Evolutionary conservation across 73 alveolate genomes (phyloP), one percentile per base, ranked within the genome.

Genomic region (Paramecium bursaria): DNA sequence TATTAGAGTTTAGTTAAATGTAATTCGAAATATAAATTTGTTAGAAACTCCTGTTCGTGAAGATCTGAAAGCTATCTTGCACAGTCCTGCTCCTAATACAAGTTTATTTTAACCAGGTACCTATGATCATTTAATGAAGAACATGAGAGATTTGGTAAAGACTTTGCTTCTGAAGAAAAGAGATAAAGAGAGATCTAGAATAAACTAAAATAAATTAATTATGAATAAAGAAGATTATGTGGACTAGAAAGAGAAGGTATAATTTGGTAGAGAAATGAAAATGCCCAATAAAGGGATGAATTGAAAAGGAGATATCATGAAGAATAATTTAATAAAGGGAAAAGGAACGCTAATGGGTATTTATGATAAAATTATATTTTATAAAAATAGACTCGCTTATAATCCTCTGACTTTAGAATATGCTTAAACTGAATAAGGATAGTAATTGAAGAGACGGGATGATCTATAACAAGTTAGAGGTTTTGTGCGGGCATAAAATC

Each of bases 261-360:
- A 74, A 86, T 98, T 55, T 96, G 99, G 99, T 91, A 93, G 85
- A 86, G 85, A 73, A 96, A 95, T 98, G 99, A 97, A 75, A 92
- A 52, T 98, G 92, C 75, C 90, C 89, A 42, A 86, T 76, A 48
- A 90, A 91, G 82, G 86, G 97, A 96, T 17, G 90, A 92, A 75
- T 85, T 91, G 44, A 90, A 93, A 73, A 85, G 94, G 30, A 73
- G 90, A 90, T 88, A 88, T 86, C 90, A 91, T 75, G 90, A 92
- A 60, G 97, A 94, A 60, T 87, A 85, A 39, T 90, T 85, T 51
- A 46, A 74, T 73, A 94, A 91, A n/a, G 98, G 99, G 15, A 93
- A 92, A 60, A 95, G 93, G 82, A 95, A 92, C 88, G 90, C 92
- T 15, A 93, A 94, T 44, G 97, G 97, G 9, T 53, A 53, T 27